Evolutionary conservation across 768 basidiomycete genomes (phyloP).

Genomic region (Lactifluus echinatus): DNA sequence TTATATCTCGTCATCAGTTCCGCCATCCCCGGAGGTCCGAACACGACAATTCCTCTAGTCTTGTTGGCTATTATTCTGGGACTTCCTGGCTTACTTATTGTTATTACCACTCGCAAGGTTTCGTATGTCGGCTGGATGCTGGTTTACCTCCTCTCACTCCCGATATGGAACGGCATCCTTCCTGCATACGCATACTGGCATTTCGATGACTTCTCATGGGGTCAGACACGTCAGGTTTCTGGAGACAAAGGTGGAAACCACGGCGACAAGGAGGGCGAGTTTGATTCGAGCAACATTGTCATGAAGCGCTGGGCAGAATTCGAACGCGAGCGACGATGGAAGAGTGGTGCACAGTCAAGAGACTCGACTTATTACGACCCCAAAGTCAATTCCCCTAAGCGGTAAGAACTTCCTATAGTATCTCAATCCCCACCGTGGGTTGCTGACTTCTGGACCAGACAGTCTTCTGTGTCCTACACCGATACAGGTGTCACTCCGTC

Average conservation of each 20-base stretch:
- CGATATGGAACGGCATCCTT: conserved; percentile 94
- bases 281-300: conserved; percentile 92
- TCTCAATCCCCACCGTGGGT: conserved; percentile 13
- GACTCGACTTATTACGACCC: conserved; percentile 65
- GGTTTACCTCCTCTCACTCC: conserved; percentile 84
- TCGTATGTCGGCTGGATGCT: conserved; percentile 98
- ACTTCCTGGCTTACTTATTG: conserved; percentile 90
- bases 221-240: conserved; percentile 76
- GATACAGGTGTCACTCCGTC: conserved; percentile 56
- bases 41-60: conserved; percentile 84
- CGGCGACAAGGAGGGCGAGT: conserved; percentile 94
- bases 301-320: conserved; percentile 99
- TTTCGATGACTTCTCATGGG: conserved; percentile 98
- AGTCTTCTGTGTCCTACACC: conserved; percentile 71
- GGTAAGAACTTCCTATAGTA: conserved; percentile 47
- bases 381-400: conserved; percentile 37
- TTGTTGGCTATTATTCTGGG: conserved; percentile 92
- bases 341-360: conserved; percentile 73
- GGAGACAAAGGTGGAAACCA: conserved; percentile 50
- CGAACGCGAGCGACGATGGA: conserved; percentile 92
- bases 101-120: conserved; percentile 90
- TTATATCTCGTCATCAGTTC: conserved; percentile 86
- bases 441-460: conserved; percentile 39
- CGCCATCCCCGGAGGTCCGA: conserved; percentile 69
- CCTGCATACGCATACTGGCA: conserved; percentile 98